Conservation (phyloP, 805 yeast species). For the Saccharomycopsis malanga region DNA sequence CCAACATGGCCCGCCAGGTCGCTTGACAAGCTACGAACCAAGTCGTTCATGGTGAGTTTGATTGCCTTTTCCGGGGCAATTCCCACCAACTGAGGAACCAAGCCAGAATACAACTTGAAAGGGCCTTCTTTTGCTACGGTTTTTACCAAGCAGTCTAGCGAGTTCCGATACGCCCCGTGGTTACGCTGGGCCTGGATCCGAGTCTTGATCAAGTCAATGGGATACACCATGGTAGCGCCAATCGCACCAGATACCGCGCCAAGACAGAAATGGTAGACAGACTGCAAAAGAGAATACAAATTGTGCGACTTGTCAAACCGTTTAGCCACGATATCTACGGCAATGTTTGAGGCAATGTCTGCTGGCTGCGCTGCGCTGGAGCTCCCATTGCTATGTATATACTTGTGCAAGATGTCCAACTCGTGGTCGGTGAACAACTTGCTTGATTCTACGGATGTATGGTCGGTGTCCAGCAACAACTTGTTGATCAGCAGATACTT, state of each 20-base stretch:
- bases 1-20: slow-evolving; percentile 38
- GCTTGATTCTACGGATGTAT: background rate
- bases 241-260: slow-evolving; percentile 97
- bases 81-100: slow-evolving; percentile 90
- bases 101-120: slow-evolving; percentile 65
- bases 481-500: slow-evolving; percentile 14
- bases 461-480: slow-evolving; percentile 2
- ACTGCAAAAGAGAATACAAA: slow-evolving; percentile 70
- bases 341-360: background rate
- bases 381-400: slow-evolving; percentile 26
- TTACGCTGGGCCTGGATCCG: slow-evolving; percentile 94
- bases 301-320: background rate
- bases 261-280: slow-evolving; percentile 76
- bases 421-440: slow-evolving; percentile 13
- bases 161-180: slow-evolving; percentile 50
- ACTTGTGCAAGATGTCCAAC: slow-evolving; percentile 28
- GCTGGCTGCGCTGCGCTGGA: slow-evolving; percentile 1
- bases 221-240: slow-evolving; percentile 97
- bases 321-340: background rate
- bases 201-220: slow-evolving; percentile 92
- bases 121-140: slow-evolving; percentile 69
- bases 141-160: slow-evolving; percentile 78
- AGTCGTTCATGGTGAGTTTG: slow-evolving; percentile 88
- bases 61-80: slow-evolving; percentile 99
- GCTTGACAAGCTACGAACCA: slow-evolving; percentile 70